These are phyloP conservation scores for Cystobasidium tubakii DNA, from an alignment of 768 basidiomycete genomes.

Conservation along the genomic window DNA sequence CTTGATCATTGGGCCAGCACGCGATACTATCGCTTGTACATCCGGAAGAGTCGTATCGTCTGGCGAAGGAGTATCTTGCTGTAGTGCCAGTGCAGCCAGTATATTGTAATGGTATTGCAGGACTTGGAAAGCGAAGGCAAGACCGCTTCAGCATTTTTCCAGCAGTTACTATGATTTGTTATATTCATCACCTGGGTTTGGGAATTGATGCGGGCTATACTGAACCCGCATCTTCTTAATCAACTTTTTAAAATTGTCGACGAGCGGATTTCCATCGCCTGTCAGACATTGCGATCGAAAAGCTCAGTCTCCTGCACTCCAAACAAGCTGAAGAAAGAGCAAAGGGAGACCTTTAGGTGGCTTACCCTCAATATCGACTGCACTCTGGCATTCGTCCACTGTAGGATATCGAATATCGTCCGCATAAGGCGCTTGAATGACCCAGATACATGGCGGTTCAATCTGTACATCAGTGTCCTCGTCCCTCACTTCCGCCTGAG, in stretches of 20 bases:
- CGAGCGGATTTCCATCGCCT: slow-evolving; percentile 38
- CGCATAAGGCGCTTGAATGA: slow-evolving; percentile 86
- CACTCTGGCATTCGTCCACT: slow-evolving; percentile 63
- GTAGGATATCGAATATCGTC: slow-evolving; percentile 85
- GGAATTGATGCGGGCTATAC: slow-evolving; percentile 62
- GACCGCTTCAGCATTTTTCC: no score
- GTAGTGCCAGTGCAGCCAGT: slow-evolving; percentile 85
- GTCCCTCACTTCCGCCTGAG: slow-evolving; percentile 52
- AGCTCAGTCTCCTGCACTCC: background rate
- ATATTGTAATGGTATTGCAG: slow-evolving; percentile 50
- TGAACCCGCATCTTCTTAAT: slow-evolving; percentile 73
- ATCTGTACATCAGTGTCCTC: slow-evolving; percentile 65
- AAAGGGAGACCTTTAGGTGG: background rate
- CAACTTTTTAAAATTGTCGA: slow-evolving; percentile 54
- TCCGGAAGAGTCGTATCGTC: slow-evolving; percentile 69
- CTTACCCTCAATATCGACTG: slow-evolving; percentile 47
- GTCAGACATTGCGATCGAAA: background rate
- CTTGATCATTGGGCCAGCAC: background rate
- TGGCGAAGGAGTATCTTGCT: slow-evolving; percentile 72
- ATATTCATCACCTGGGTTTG: slow-evolving; percentile 67
- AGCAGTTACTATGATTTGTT: no score
- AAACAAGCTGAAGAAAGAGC: no score
- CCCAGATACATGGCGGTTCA: slow-evolving; percentile 83
- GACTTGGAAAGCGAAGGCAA: no score
- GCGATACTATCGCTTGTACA: background rate